Base-by-base conservation (phyloP, 129 eudicot species). In the Helichrysum umbraculigerum region DNA sequence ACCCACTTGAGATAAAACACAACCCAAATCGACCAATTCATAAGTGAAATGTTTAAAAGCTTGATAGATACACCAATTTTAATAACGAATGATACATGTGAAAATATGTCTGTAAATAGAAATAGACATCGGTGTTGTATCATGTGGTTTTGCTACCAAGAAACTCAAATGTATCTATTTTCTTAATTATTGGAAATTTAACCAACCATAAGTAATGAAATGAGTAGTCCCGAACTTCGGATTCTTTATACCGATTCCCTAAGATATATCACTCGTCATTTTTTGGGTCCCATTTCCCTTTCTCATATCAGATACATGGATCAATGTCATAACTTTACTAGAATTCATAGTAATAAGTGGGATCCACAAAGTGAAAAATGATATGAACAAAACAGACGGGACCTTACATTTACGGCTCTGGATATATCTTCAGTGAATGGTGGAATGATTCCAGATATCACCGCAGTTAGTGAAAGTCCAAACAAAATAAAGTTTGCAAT, bases 351-450 rank as follows among this genome's bases (percentile, higher is more conserved):
- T 20, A 76, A 74, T 25, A 44, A 35, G 41, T 70, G 29, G 17
- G 12, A 44, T 16, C 56, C 74, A 39, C 62, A 73, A 64, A 57
- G 44, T 72, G 50, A 64, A 79, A 71, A 61, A 17, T 80, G 61
- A 44, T 1, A 66, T 28, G 60, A 66, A 21, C 62, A 52, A 54
- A 73, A 66, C 37, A 56, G 34, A 74, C 17, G 14, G 58, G 51
- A 59, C 6, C 87, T 87, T 79, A 95, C 99, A 85, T 95, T 89
- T 71, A 95, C 97, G 63, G 97, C 88, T 88, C 97, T 87, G 64
- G 99, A 83, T 68, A 79, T 73, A 66, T 91, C 96, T 61, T 87
- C 96, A 28, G 96, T 87, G 80, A 89, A 95, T 32, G 96, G 84
- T 19, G 96, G 93, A 64, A 87, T 75, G 65, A 82, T 22, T 71